Evolutionary conservation across 2,329 filamentous ascomycete species (phyloP), one percentile per base, ranked within the genome.

Genomic region (Fusarium caatingaense): DNA sequence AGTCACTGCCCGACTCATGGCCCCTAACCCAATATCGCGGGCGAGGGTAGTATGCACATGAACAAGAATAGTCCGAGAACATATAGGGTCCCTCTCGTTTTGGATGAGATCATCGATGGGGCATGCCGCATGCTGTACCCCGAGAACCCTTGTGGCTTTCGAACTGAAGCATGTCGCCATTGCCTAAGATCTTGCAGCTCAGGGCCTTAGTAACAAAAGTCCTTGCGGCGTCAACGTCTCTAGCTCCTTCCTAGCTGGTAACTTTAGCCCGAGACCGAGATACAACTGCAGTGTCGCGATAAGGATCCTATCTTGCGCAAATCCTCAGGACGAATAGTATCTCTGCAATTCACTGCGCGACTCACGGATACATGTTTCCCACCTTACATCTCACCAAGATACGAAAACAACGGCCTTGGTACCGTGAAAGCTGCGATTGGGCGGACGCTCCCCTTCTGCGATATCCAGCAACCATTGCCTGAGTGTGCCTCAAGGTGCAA

Each of bases 231-330:
- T 50, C 42, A 30, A 40, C 27, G 42, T 34, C 41, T 63, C 21
- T 45, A 47, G 60, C 67, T 67, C 69, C 72, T 72, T 74, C 67
- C 69, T 67, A 74, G 61, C 64, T 56, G 30, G 67, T 58, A 44
- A 62, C 32, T 30, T 37, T 50, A 46, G 18, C 21, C 42, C 27
- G 30, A 4, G 42, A 25, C 25, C 23, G 30, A 49, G 46, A 42
- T 51, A 11, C 49, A 51, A 51, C 49, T n/a, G 28, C 28, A 21
- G 61, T 69, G 56, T 66, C 56, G 59, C 50, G 56, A 71, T 72
- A 66, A 61, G 48, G 50, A 20, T 32, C 8, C 34, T 9, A 45
- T 59, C 48, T 69, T 72, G 46, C 28, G 30, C 57, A 65, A 48
- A 42, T n/a, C 30, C 18, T 16, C 27, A 46, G 51, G 27, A 15